phyloP scores from a whole-genome alignment of 1,284 basidiomycete species.

The Afroboletus lepidellus region DNA sequence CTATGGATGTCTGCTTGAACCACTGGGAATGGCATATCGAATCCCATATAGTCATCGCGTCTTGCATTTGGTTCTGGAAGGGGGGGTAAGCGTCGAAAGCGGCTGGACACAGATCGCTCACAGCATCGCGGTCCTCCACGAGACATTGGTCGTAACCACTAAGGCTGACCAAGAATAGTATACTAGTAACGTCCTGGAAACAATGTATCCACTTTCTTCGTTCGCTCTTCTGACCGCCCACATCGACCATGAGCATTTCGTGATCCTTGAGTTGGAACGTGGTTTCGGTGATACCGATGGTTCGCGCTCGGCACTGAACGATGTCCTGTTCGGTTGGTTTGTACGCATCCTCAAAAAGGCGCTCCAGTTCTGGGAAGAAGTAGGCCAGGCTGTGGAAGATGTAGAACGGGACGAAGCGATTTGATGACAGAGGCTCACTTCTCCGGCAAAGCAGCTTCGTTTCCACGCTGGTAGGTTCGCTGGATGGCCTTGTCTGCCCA shows the following conservation, averaged over 20 bases:
- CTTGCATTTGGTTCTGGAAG: constrained; percentile 91
- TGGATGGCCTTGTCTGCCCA: constrained; percentile 83
- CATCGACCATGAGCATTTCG: constrained; percentile 86
- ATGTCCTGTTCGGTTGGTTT: constrained; percentile 82
- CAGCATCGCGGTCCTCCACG: constrained; percentile 90
- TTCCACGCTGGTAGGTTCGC: constrained; percentile 70
- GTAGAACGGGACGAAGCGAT: constrained; percentile 2
- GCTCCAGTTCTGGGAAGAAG: constrained; percentile 78
- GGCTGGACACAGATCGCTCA: constrained; percentile 38
- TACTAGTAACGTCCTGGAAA: constrained; percentile 85
- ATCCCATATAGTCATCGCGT: constrained; percentile 94
- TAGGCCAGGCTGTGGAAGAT: constrained; percentile 50
- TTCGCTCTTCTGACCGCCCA: constrained; percentile 88
- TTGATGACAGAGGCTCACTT: constrained; percentile 55
- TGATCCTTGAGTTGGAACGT: constrained; percentile 74
- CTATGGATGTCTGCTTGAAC: constrained; percentile 91
- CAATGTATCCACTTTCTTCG: constrained; percentile 88
- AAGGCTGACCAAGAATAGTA: constrained; percentile 82
- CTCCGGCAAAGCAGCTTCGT: constrained; percentile 87
- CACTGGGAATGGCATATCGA: constrained; percentile 92
- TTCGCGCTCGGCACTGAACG: constrained; percentile 81
- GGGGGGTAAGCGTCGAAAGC: constrained; percentile 1
- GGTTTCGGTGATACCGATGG: constrained; percentile 94
- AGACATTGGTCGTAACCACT: constrained; percentile 92
- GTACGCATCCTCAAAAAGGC: constrained; percentile 75